Evolutionary conservation across 371 early-diverging fungal species (phyloP).

Genomic region (Mortierella sp.): DNA sequence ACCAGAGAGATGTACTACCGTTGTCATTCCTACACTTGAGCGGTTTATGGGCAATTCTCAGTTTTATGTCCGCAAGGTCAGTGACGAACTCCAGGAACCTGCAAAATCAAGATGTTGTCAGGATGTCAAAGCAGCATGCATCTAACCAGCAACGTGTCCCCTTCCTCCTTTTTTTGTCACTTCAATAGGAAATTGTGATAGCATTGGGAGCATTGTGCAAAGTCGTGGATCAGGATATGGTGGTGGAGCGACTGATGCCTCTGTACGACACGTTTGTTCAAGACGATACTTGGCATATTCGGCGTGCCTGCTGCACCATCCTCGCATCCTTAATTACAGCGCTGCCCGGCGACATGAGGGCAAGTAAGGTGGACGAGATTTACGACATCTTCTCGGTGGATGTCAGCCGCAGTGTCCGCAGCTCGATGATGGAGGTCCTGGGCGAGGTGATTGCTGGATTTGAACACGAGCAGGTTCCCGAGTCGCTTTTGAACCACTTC

Average conservation of each 20-base stretch:
- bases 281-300: constrained; percentile 74
- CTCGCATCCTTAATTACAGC: constrained; percentile 64
- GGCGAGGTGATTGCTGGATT: constrained; percentile 73
- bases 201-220: constrained; percentile 65
- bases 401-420: constrained; percentile 71
- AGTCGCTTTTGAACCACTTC: constrained; percentile 58
- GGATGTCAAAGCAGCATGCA: neutral
- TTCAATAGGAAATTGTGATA: constrained; percentile 63
- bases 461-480: constrained; percentile 61
- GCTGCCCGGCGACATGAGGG: constrained; percentile 61
- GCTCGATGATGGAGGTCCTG: constrained; percentile 68
- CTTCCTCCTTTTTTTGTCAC: neutral
- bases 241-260: constrained; percentile 65
- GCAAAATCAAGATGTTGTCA: neutral
- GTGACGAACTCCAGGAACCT: neutral
- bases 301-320: constrained; percentile 67
- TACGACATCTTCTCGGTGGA: constrained; percentile 66
- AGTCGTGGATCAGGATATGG: constrained; percentile 59
- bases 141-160: neutral
- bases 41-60: constrained; percentile 62
- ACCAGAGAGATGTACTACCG: constrained; percentile 59
- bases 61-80: constrained; percentile 69
- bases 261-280: constrained; percentile 63
- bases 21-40: constrained; percentile 69
- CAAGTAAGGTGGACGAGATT: constrained; percentile 58